A percentile compares a stretch with the other conserved stretches of the same genome.
phyloP scores from a whole-genome alignment of 106 monocot genomes.

The Gastrodia elata region DNA sequence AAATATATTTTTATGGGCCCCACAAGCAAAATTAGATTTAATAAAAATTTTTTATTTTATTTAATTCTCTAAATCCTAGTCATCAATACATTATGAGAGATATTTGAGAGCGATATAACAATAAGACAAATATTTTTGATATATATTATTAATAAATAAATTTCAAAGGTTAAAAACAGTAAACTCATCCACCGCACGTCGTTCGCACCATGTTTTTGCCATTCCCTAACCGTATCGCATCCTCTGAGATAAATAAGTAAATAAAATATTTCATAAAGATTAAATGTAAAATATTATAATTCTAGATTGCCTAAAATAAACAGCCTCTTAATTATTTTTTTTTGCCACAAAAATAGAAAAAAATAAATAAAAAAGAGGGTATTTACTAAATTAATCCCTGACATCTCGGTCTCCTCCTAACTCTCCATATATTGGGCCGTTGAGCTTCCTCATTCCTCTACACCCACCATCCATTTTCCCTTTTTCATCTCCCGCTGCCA shows the following conservation, averaged over 20 bases:
- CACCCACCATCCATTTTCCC: not conserved
- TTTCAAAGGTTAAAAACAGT: too few species aligned
- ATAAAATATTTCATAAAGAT: not conserved
- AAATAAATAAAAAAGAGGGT: not conserved
- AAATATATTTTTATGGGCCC: too few species aligned
- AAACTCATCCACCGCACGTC: too few species aligned
- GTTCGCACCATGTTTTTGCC: constrained; percentile 3
- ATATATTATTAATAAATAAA: too few species aligned
- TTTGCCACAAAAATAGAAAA: not conserved
- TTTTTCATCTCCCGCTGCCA: not conserved
- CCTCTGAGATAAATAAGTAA: not conserved
- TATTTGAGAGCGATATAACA: too few species aligned
- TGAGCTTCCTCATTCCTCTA: not conserved
- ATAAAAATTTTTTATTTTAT: too few species aligned
- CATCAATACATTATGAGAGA: too few species aligned
- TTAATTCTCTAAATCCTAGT: too few species aligned
- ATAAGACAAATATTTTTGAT: too few species aligned
- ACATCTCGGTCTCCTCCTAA: not conserved
- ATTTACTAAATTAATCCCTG: not conserved
- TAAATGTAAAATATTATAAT: not conserved
- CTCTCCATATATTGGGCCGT: constrained; percentile 1
- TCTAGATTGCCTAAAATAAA: not conserved
- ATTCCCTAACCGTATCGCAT: not conserved
- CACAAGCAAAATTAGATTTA: too few species aligned
- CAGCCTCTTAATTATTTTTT: not conserved